phyloP scores from a whole-genome alignment of 768 basidiomycete species.

The Mrakia frigida region DNA sequence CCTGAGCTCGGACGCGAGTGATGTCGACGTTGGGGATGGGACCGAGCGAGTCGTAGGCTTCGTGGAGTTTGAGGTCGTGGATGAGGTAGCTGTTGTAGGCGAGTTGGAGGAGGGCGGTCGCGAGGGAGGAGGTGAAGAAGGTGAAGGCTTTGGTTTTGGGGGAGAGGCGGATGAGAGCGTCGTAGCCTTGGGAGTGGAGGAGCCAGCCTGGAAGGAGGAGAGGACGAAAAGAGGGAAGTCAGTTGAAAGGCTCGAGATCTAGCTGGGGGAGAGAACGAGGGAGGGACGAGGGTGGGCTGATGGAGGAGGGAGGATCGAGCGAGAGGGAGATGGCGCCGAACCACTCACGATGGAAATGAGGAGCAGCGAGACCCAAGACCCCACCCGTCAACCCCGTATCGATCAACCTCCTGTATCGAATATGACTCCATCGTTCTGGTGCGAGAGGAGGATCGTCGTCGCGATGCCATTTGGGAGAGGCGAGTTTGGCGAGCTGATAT shows the following conservation, averaged over 20 bases:
- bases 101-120: neutral
- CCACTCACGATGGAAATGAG: neutral
- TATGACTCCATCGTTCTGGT: constrained; percentile 1
- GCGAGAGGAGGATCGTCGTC: neutral
- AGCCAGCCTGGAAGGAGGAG: neutral
- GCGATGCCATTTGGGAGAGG: neutral
- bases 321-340: neutral
- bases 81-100: neutral
- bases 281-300: neutral
- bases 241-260: neutral
- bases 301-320: neutral
- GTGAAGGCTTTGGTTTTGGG: neutral
- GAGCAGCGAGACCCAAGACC: neutral
- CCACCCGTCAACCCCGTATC: neutral
- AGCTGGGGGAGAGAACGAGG: neutral
- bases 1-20: constrained; percentile 6
- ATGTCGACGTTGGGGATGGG: constrained; percentile 9
- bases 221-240: neutral
- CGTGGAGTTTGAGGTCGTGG: constrained; percentile 11
- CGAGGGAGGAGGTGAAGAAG: neutral
- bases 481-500: neutral
- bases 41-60: neutral
- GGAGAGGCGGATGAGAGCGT: neutral
- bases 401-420: neutral
- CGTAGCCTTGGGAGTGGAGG: neutral